Base-by-base conservation (phyloP, 495 filamentous ascomycete genomes). In the Podospora australis region DNA sequence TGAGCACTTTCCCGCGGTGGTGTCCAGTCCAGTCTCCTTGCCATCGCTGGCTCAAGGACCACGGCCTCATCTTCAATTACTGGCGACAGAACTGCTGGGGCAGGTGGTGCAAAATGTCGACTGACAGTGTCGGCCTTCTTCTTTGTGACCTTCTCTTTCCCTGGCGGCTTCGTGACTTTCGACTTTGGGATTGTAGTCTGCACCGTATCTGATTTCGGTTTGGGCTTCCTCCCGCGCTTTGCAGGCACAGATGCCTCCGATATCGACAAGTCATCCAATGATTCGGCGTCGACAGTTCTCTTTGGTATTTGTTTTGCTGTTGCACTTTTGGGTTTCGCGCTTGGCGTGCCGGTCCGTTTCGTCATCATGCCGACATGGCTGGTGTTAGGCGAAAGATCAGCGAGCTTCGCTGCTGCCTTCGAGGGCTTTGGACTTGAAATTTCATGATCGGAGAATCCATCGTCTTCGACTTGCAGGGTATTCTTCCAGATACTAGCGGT, bases 1-100 rank as follows among this genome's bases (percentile, higher is more conserved):
- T 24, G n/a, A 1, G 20, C 23, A 38, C 65, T 58, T 14, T 63
- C 64, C 1, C 62, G 62, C 1, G 80, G 80, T 11, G 76, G 76
- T 5, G 82, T 85, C 82, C 82, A 86, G 51, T 77, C 65, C 8
- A 58, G 56, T 44, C 76, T 68, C 43, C 79, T 66, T 21, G 55
- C 66, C 3, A 78, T 60, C 3, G 79, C 81, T 36, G 68, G 64
- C 29, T 77, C 74, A 10, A 74, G 49, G 10, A 53, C 45, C 16
- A 59, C 25, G 20, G 62, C 53, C 14, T 63, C 52, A 24, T 63
- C 53, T 6, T 44, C 49, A 17, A 51, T 42, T 14, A 38, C 46
- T 29, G 44, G 46, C 4, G 35, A 14, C 0, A 21, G 41, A 4
- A 54, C 46, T 21, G 54, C 39, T 19, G 35, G 21, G 16, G 24